Conservation (phyloP, 768 basidiomycete species). For the Kwoniella heveanensis region DNA sequence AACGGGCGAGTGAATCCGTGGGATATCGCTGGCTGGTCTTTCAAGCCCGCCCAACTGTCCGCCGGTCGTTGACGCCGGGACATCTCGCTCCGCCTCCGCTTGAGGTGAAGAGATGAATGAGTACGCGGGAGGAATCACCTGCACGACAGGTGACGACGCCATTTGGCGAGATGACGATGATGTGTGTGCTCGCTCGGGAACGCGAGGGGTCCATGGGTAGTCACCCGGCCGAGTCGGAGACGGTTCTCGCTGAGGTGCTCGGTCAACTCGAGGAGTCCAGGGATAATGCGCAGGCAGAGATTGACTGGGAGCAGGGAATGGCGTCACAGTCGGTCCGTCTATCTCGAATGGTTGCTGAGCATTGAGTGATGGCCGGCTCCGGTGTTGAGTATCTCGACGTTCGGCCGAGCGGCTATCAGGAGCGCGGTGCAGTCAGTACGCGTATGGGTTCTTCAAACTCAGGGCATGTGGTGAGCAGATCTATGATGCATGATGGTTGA, state of each 20-base stretch:
- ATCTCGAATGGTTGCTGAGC: not conserved
- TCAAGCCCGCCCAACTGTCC: not conserved
- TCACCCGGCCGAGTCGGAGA: not conserved
- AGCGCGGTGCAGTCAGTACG: not conserved
- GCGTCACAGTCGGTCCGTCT: not conserved
- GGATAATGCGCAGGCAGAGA: not conserved
- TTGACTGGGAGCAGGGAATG: not conserved
- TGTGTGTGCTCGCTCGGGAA: not conserved
- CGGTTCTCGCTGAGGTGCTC: not conserved
- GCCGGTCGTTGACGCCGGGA: not conserved
- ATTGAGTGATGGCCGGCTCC: not conserved
- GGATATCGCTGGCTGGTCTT: not conserved
- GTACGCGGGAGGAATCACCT: constrained; percentile 1
- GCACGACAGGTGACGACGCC: not conserved
- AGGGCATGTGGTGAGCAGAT: no score
- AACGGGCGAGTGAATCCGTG: not conserved
- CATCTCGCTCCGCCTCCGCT: not conserved
- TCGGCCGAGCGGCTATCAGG: not conserved
- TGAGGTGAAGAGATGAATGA: not conserved
- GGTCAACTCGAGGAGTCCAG: not conserved
- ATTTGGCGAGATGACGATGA: not conserved
- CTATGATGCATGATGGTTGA: no score
- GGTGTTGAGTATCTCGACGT: not conserved
- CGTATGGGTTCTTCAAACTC: no score
- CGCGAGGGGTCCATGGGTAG: not conserved